phyloP scores from a whole-genome alignment of 768 basidiomycete genomes.

The Kwoniella europaea region DNA sequence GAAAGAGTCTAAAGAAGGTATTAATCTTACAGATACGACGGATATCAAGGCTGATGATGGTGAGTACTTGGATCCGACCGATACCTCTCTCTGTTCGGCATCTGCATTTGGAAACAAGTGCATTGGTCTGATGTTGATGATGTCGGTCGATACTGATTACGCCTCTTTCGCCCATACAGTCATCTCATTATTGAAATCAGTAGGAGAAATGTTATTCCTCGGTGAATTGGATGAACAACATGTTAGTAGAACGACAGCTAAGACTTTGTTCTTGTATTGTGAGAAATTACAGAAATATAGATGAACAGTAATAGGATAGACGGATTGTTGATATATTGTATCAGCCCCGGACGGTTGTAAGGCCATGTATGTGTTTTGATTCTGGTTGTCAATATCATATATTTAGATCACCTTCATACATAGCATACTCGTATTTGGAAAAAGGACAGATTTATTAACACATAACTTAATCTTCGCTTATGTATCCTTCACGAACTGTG shows the following conservation, averaged over 20 bases:
- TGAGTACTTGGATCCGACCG: not conserved
- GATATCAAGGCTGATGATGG: slow-evolving; percentile 4
- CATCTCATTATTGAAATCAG: slow-evolving; percentile 10
- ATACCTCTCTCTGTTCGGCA: too few species aligned
- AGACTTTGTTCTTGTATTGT: slow-evolving; percentile 21
- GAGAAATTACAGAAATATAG: slow-evolving; percentile 17
- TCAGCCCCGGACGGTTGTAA: too few species aligned
- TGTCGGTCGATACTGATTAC: slow-evolving; percentile 1
- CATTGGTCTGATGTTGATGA: not conserved
- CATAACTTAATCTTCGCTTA: too few species aligned
- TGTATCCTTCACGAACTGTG: too few species aligned
- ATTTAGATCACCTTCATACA: too few species aligned
- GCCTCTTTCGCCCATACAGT: not conserved
- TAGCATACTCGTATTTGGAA: too few species aligned
- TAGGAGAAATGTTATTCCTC: slow-evolving; percentile 17
- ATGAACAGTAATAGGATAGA: not conserved
- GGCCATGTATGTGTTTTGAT: too few species aligned
- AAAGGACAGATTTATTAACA: too few species aligned
- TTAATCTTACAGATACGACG: not conserved
- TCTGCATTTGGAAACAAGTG: too few species aligned
- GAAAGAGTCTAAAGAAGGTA: not conserved
- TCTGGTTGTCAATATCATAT: too few species aligned
- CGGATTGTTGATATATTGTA: too few species aligned
- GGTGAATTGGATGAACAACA: slow-evolving; percentile 23
- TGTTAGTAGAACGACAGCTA: slow-evolving; percentile 17